These are phyloP conservation scores for Clausena lansium DNA, from an alignment of 345 rosid genomes.

Conservation along the genomic window DNA sequence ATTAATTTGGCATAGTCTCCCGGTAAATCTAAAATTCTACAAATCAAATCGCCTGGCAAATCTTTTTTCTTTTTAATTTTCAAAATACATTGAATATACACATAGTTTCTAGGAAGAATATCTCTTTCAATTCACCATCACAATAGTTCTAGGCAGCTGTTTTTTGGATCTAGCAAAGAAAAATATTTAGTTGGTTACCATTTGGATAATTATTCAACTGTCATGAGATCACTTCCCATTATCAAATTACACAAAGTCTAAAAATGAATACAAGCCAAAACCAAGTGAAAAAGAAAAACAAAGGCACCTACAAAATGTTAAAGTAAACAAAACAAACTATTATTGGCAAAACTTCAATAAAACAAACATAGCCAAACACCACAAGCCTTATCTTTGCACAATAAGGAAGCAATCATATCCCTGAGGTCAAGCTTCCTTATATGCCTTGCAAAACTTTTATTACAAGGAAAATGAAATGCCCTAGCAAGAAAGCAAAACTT, in stretches of 20 bases:
- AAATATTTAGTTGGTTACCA: background rate
- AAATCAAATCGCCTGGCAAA: too few relatives aligned
- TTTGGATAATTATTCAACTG: background rate
- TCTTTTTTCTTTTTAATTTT: background rate
- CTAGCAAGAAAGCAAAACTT: background rate
- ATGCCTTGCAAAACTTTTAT: background rate
- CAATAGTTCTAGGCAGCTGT: background rate
- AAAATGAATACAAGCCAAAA: background rate
- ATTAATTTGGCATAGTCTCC: too few relatives aligned
- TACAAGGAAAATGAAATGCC: background rate
- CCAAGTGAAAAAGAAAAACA: background rate
- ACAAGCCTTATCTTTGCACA: background rate
- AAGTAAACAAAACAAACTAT: background rate
- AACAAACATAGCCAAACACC: conserved; percentile 1
- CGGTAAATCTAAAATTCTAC: too few relatives aligned
- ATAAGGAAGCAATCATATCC: conserved; percentile 24
- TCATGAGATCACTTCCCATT: background rate
- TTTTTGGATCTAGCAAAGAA: background rate
- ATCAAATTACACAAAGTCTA: background rate
- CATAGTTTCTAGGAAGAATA: background rate
- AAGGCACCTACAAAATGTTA: background rate
- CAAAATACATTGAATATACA: background rate
- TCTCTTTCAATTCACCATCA: background rate
- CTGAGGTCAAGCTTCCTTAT: conserved; percentile 18
- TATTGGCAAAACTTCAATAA: background rate